Evolutionary conservation across 129 eudicot species (phyloP).

Genomic region (Saposhnikovia divaricata): DNA sequence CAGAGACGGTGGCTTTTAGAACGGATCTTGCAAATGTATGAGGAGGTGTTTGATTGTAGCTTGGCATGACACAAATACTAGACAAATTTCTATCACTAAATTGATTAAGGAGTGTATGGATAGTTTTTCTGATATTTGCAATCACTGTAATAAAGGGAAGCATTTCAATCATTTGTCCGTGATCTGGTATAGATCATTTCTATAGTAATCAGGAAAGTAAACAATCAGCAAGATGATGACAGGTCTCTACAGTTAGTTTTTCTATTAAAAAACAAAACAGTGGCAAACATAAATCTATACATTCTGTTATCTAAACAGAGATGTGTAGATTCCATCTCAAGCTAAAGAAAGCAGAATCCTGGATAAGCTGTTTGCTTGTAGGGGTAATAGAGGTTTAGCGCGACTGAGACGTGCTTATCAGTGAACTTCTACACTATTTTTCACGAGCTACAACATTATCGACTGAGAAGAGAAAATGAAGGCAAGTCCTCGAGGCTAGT

Average conservation of each 20-base stretch:
- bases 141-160: background rate
- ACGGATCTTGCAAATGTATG: too few relatives aligned
- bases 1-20: too few relatives aligned
- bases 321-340: background rate
- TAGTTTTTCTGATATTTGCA: background rate
- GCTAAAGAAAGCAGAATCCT: background rate
- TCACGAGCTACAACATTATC: conserved; percentile 14
- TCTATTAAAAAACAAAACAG: background rate
- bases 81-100: background rate
- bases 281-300: background rate
- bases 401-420: background rate
- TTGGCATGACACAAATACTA: background rate
- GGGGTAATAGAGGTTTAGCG: background rate
- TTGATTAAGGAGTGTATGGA: background rate
- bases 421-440: background rate
- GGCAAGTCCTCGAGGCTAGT: conserved; percentile 84
- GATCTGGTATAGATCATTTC: background rate
- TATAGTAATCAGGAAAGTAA: background rate
- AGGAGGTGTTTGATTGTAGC: background rate
- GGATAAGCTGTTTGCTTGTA: background rate
- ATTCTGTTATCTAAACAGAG: background rate
- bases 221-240: background rate
- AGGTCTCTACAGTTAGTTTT: background rate
- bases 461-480: conserved; percentile 59
- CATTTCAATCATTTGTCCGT: background rate